These are phyloP conservation scores for Ordospora colligata DNA, from an alignment of 371 early-diverging fungal genomes.

Conservation along the genomic window DNA sequence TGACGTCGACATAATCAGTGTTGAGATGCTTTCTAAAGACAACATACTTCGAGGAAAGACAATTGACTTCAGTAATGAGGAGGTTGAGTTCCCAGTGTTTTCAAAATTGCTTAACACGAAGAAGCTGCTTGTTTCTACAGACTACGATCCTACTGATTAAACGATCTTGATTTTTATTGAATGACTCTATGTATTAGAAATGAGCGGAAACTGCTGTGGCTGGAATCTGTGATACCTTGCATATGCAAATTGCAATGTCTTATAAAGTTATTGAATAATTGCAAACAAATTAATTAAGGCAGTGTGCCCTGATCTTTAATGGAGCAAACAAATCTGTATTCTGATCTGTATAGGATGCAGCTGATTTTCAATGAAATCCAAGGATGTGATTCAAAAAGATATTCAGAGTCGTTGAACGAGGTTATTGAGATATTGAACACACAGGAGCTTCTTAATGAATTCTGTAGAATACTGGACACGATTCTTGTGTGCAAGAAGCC, in stretches of 20 bases:
- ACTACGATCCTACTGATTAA: constrained; percentile 41
- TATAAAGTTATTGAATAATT: too few species aligned
- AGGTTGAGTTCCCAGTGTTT: constrained; percentile 48
- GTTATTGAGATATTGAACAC: not conserved
- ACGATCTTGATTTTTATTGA: not conserved
- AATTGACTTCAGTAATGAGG: constrained; percentile 40
- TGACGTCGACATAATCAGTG: constrained; percentile 50
- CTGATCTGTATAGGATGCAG: not conserved
- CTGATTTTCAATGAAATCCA: constrained; percentile 47
- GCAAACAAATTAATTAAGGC: not conserved
- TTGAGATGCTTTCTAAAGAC: constrained; percentile 45
- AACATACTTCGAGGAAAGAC: constrained; percentile 51
- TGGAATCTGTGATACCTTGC: not conserved
- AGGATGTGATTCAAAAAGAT: constrained; percentile 3
- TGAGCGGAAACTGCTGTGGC: not conserved
- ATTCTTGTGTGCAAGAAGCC: constrained; percentile 19
- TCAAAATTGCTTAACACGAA: constrained; percentile 31
- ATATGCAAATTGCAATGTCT: too few species aligned
- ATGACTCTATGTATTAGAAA: not conserved
- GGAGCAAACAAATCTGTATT: not conserved
- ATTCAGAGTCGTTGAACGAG: not conserved
- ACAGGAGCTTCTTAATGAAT: not conserved
- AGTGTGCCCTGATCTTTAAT: not conserved
- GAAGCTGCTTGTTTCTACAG: constrained; percentile 25
- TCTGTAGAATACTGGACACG: constrained; percentile 5